phyloP scores from a whole-genome alignment of 495 filamentous ascomycete genomes.

The Mycothermus thermophilus region DNA sequence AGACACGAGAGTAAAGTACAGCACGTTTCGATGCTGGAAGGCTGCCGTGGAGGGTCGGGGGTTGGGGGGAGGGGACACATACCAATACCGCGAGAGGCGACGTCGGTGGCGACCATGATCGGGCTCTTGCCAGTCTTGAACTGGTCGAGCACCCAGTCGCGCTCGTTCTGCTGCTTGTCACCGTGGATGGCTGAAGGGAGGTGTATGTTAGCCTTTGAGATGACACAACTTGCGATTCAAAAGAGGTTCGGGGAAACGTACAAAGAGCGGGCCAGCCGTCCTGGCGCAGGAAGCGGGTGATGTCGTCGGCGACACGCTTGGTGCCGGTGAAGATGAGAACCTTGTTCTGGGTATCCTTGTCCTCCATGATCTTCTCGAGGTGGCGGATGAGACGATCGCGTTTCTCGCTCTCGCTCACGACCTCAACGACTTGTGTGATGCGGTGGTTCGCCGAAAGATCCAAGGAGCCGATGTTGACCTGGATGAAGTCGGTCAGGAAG shows the following conservation, averaged over 20 bases:
- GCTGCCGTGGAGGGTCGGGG: constrained; percentile 37
- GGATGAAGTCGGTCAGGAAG: constrained; percentile 92
- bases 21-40: constrained; percentile 55
- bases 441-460: constrained; percentile 96
- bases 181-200: constrained; percentile 97
- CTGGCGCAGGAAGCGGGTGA: constrained; percentile 95
- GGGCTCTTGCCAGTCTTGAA: constrained; percentile 96
- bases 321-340: constrained; percentile 92
- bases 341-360: constrained; percentile 66
- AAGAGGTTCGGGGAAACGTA: constrained; percentile 35
- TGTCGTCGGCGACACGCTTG: constrained; percentile 96
- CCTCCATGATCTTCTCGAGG: constrained; percentile 95
- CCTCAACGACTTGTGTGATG: constrained; percentile 94
- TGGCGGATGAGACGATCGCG: constrained; percentile 95
- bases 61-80: constrained; percentile 52
- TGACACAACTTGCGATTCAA: constrained; percentile 32
- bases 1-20: constrained; percentile 86
- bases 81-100: constrained; percentile 99
- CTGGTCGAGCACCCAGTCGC: constrained; percentile 98
- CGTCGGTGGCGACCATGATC: constrained; percentile 97
- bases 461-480: constrained; percentile 97
- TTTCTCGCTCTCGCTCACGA: constrained; percentile 93
- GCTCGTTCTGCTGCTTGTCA: constrained; percentile 98
- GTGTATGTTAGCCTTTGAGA: too few species aligned
- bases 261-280: constrained; percentile 98